Evolutionary conservation across 2,329 filamentous ascomycete species (phyloP), one percentile per base, ranked within the genome.

Genomic region (Neofusicoccum parvum): DNA sequence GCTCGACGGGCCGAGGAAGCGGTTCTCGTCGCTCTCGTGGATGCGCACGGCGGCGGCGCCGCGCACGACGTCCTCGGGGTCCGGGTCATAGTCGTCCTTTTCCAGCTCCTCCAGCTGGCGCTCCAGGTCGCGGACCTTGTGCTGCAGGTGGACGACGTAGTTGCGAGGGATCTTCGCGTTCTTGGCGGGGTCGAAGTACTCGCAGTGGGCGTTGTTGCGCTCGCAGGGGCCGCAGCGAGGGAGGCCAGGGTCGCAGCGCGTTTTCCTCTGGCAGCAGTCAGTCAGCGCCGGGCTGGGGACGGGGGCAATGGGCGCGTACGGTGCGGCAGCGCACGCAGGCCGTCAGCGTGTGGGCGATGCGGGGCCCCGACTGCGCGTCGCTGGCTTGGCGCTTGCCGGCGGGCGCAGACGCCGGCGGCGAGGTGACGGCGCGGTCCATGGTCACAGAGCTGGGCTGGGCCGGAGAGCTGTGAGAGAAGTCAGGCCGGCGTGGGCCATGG

Each of bases 151-250:
- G 67, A 97, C 90, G 67, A 99, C 95, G 81, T 98, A 98, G 73
- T 90, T 91, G 68, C 95, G 89, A 68, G 92, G 92, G 72, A 98
- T 92, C 74, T 91, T 94, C 72, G 88, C 88, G 68, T 91, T 90
- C 77, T 94, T 95, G 60, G 90, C 85, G 36, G 93, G 92, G 79
- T 99, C 95, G 77, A 91, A 96, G 81, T 98, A 99, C 75, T 97
- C 94, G 85, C 95, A 99, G 67, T 88, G 86, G 36, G 93, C 92
- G 73, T 94, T 94, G 69, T 92, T 94, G 71, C 94, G 88, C 80
- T 97, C 93, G 81, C 95, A 99, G 23, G 94, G 94, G 17, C 92
- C 86, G 79, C 95, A 99, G 74, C 91, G 90, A 46, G 95, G 95
- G 23, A 99, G 86, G 14, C 91, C 92, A 3, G 95, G 92, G 79